These are phyloP conservation scores for Boletales sp. DNA, from an alignment of 768 basidiomycete genomes.

Conservation along the genomic window DNA sequence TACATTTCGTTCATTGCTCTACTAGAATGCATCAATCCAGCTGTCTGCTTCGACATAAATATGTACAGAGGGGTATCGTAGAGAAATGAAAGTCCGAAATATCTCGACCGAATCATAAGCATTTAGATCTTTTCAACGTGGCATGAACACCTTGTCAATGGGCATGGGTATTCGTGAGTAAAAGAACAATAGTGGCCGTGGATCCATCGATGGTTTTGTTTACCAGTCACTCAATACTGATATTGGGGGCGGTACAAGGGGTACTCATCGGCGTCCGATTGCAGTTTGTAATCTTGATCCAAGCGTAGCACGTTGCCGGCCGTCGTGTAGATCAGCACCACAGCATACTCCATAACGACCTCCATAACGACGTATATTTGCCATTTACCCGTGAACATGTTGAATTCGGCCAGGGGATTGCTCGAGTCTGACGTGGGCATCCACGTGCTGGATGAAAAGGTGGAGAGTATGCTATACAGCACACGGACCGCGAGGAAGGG, in stretches of 20 bases:
- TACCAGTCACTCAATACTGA: slow-evolving; percentile 15
- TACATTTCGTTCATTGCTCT: neutral
- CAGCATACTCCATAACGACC: slow-evolving; percentile 56
- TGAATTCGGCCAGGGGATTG: slow-evolving; percentile 48
- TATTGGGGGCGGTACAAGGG: slow-evolving; percentile 35
- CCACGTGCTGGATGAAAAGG: slow-evolving; percentile 46
- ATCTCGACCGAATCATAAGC: too few relatives aligned
- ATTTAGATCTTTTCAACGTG: too few relatives aligned
- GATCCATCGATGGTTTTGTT: neutral
- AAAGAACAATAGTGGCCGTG: neutral
- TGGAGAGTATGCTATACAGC: slow-evolving; percentile 52
- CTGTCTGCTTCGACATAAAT: neutral
- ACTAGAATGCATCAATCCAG: neutral
- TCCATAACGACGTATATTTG: slow-evolving; percentile 55
- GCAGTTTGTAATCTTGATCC: slow-evolving; percentile 30
- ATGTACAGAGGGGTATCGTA: neutral
- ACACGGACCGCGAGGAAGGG: slow-evolving; percentile 53
- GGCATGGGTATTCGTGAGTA: too few relatives aligned
- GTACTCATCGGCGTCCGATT: slow-evolving; percentile 22
- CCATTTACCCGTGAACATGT: slow-evolving; percentile 56
- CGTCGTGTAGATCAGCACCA: slow-evolving; percentile 41
- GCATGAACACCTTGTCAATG: too few relatives aligned
- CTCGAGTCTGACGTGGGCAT: slow-evolving; percentile 15
- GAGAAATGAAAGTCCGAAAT: neutral
- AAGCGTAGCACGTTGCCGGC: slow-evolving; percentile 28